Conservation (phyloP, 164 flowering plant species). For the Kingdonia uniflora region DNA sequence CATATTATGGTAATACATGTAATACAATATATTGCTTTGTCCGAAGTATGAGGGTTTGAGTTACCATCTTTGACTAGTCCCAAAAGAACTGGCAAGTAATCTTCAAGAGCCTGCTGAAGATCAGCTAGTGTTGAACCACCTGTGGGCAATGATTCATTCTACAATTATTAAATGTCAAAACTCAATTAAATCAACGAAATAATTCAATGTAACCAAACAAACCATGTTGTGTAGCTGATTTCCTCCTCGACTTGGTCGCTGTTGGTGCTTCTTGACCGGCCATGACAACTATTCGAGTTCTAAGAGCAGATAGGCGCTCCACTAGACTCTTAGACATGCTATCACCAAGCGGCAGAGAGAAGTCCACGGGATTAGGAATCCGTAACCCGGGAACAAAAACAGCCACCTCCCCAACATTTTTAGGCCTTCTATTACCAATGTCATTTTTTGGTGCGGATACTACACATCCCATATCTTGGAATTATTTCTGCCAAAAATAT, state of each 20-base stretch:
- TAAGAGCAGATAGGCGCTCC: constrained; percentile 58
- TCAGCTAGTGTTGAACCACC: constrained; percentile 75
- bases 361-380: constrained; percentile 69
- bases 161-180: neutral
- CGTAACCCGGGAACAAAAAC: constrained; percentile 81
- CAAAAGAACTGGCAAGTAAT: constrained; percentile 69
- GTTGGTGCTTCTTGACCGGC: constrained; percentile 67
- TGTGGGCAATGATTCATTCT: constrained; percentile 14
- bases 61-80: constrained; percentile 79
- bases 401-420: constrained; percentile 60
- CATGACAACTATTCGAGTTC: constrained; percentile 72
- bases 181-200: neutral
- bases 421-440: constrained; percentile 51
- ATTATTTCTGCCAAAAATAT: constrained; percentile 16
- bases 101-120: constrained; percentile 76
- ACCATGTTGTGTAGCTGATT: constrained; percentile 81
- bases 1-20: too few relatives aligned
- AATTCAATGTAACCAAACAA: constrained; percentile 5
- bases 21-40: too few relatives aligned
- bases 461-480: constrained; percentile 63
- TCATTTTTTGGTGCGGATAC: constrained; percentile 53
- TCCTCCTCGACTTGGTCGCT: constrained; percentile 50
- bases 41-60: too few relatives aligned
- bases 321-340: constrained; percentile 43
- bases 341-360: constrained; percentile 44